phyloP scores from a whole-genome alignment of 2,329 filamentous ascomycete species.

The Monosporascus sp. region DNA sequence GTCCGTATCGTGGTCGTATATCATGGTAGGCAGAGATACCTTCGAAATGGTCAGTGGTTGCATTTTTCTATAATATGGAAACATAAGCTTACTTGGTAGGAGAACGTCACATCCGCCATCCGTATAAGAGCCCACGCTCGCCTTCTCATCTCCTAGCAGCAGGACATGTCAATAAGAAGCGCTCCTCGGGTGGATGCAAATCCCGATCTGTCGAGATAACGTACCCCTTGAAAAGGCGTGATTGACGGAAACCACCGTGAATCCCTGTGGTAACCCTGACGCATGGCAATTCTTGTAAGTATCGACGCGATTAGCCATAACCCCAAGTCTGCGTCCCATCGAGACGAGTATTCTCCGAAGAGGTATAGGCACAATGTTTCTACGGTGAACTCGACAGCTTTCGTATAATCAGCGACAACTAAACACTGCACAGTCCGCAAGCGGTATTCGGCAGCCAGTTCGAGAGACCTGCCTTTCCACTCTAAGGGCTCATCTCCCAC shows the following conservation, averaged over 20 bases:
- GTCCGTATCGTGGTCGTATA: conserved; percentile 69
- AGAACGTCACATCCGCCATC: conserved; percentile 71
- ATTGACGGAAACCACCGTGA: conserved; percentile 68
- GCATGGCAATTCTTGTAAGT: conserved; percentile 53
- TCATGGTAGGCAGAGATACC: conserved; percentile 60
- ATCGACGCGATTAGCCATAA: conserved; percentile 54
- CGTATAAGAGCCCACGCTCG: conserved; percentile 66
- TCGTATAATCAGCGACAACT: conserved; percentile 70
- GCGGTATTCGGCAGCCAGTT: conserved; percentile 60
- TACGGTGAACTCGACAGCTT: conserved; percentile 67
- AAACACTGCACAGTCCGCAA: conserved; percentile 73
- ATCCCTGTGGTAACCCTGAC: conserved; percentile 76
- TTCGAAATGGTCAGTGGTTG: conserved; percentile 11
- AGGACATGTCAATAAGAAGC: conserved; percentile 3
- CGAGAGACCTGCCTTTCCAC: conserved; percentile 61
- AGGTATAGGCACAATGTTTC: conserved; percentile 73
- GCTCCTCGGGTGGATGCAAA: conserved; percentile 3
- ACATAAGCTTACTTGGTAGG: conserved; percentile 56
- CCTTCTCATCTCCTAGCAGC: conserved; percentile 59
- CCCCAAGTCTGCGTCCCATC: conserved; percentile 67
- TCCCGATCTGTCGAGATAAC: conserved; percentile 18
- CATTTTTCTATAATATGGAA: neutral
- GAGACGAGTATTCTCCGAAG: conserved; percentile 67
- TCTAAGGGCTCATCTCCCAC: conserved; percentile 75
- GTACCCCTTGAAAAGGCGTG: conserved; percentile 64